Base-by-base conservation (phyloP, 768 basidiomycete species). In the Lentinula raphanica region DNA sequence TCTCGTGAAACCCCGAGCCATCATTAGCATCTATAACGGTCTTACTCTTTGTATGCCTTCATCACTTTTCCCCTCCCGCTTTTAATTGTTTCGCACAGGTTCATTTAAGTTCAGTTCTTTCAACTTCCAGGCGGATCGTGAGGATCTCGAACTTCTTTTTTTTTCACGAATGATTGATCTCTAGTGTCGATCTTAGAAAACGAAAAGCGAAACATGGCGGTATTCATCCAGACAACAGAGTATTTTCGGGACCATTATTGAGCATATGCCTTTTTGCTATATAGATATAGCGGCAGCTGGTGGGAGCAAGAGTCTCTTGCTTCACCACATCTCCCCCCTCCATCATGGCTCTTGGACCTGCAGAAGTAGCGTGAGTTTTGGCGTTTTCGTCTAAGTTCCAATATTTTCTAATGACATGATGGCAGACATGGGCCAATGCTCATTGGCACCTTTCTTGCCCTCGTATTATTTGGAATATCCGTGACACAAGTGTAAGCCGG, bases 341-440 rank as follows among this genome's bases (percentile, higher is more conserved):
- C 6, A 44, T 21, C 42, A 44, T 44, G 42, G 8, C 42, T 44
- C 42, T 44, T 23, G 42, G 42, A 44, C 42, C 42, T 21, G 42
- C 42, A 44, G 42, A 44, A 44, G 42, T 44, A 19, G 42, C 42
- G 42, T 44, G 8, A 19, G 42, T 21, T 9, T 21, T 21, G 1
- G 9, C 21, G 13, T 15, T 15, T 8, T n/a, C 7, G 8, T n/a
- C 13, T 8, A 2, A 23, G 21, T 44, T 44, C 21, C 12, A 8
- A 17, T 23, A 44, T 44, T 44, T 9, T 21, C 21, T 21, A 5
- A n/a, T n/a, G n/a, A n/a, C 15, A 23, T 8, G 42, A 9, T 44
- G 42, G 19, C 32, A 59, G 58, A 36, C 49, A 54, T 51, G 58
- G 58, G 32, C 58, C 58, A 9, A 59, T 59, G 58, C 53, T 59